These are phyloP conservation scores for Podospora australis DNA, from an alignment of 495 filamentous ascomycete genomes.

Conservation along the genomic window DNA sequence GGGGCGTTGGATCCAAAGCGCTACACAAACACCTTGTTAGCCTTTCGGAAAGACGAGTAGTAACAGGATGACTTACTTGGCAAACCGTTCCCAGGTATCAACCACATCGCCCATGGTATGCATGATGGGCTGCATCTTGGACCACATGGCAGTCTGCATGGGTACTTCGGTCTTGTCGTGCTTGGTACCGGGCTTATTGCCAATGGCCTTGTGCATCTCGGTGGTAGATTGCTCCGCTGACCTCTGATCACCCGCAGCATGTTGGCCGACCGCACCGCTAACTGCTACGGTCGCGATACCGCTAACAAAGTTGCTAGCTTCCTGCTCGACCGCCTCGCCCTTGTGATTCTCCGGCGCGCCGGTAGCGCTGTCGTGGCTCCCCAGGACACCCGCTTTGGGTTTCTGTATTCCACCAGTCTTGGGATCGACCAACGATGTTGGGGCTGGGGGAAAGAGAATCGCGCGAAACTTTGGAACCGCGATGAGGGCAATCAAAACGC, in stretches of 20 bases:
- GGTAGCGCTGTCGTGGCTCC: conserved; percentile 70
- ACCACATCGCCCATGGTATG: conserved; percentile 64
- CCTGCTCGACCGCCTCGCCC: conserved; percentile 80
- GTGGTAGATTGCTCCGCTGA: conserved; percentile 39
- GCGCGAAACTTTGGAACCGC: conserved; percentile 56
- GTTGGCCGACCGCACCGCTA: conserved; percentile 68
- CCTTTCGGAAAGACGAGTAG: neutral
- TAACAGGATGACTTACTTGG: conserved; percentile 50
- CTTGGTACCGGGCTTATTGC: conserved; percentile 37
- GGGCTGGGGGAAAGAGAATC: conserved; percentile 68
- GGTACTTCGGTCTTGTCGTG: conserved; percentile 84
- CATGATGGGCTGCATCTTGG: conserved; percentile 70
- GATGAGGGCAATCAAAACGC: conserved; percentile 57
- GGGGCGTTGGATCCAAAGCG: conserved; percentile 69
- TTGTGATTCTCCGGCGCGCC: conserved; percentile 79
- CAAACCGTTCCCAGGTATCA: conserved; percentile 75
- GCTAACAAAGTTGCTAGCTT: conserved; percentile 75
- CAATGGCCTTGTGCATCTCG: conserved; percentile 45
- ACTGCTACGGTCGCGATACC: conserved; percentile 68
- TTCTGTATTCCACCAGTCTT: conserved; percentile 62
- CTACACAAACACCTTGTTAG: conserved; percentile 31
- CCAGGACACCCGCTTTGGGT: conserved; percentile 61
- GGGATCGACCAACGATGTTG: conserved; percentile 56
- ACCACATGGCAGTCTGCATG: conserved; percentile 72
- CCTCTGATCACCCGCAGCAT: conserved; percentile 47